phyloP scores from a whole-genome alignment of 441 rosid species.

The Syzygium syzygioides region DNA sequence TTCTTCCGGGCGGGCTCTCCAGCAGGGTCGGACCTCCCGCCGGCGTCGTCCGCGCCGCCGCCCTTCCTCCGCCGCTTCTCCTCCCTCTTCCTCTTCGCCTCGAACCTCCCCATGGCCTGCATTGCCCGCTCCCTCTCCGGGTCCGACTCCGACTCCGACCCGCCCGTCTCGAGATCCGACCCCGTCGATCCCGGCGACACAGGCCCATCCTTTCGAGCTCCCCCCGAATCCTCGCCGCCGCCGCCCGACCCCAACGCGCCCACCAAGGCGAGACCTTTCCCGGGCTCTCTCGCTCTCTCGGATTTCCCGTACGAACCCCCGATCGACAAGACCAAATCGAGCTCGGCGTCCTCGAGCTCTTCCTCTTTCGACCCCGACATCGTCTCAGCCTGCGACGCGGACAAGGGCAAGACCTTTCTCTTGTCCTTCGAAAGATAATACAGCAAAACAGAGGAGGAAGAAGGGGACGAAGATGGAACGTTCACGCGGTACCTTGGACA shows the following conservation, averaged over 20 bases:
- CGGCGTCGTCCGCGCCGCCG: neutral
- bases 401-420: neutral
- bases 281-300: slow-evolving; percentile 16
- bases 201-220: neutral
- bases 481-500: neutral
- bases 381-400: slow-evolving; percentile 11
- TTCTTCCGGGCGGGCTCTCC: neutral
- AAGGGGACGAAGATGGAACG: neutral
- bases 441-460: neutral
- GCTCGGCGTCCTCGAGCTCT: slow-evolving; percentile 35
- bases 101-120: slow-evolving; percentile 30
- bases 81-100: slow-evolving; percentile 38
- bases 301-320: slow-evolving; percentile 37
- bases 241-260: neutral
- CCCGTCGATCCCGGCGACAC: neutral
- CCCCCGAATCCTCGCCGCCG: neutral
- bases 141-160: neutral
- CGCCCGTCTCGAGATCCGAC: neutral
- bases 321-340: slow-evolving; percentile 53
- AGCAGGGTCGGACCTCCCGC: neutral
- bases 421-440: neutral
- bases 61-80: slow-evolving; percentile 28
- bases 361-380: slow-evolving; percentile 5
- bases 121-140: slow-evolving; percentile 22
- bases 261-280: neutral